Evolutionary conservation across 306 rosid genomes (phyloP), one percentile per base, ranked within the genome.

Genomic region (Vicia villosa): DNA sequence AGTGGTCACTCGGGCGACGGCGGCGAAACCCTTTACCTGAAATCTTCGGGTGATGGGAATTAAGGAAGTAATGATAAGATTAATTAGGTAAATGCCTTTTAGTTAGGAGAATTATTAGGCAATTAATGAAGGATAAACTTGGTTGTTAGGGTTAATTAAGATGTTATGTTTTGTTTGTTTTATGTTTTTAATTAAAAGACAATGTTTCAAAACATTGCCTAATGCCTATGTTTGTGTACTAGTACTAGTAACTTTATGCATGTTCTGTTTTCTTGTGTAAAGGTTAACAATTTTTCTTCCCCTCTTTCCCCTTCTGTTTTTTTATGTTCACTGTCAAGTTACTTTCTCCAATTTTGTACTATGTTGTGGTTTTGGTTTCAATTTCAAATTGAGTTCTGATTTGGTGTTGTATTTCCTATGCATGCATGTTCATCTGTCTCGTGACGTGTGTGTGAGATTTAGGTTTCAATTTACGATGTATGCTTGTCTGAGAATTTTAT

Each of bases 1-100:
- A 86, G 89, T 12, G 96, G 88, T 15, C 86, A 83, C 87, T 86
- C 79, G 8, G 88, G 89, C 10, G 96, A 90, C 20, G 96, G 91
- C 4, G 92, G 95, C 5, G 96, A 92, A 72, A 82, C 85, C 13
- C 89, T 87, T 42, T 94, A 90, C 85, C 74, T 90, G 66, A 94
- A 87, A 73, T 64, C 89, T 56, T 47, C 83, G 5, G 92, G 83
- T 68, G 89, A 89, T 76, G 91, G 90, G 41, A 91, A 91, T 74
- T 90, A 69, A 65, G 11, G 73, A n/a, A 24, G 19, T 63, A 70
- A 57, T 60, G 71, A 46, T 57, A 20, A 72, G 75, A 26, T 46
- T 54, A 54, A 22, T 50, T 50, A 19, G 8, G 30, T 52, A 16
- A 16, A 40, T 28, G 75, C 51, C 50, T 69, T 74, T 74, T 73